These are phyloP conservation scores for Trichoderma endophyticum DNA, from an alignment of 2,329 filamentous ascomycete genomes.

Conservation along the genomic window DNA sequence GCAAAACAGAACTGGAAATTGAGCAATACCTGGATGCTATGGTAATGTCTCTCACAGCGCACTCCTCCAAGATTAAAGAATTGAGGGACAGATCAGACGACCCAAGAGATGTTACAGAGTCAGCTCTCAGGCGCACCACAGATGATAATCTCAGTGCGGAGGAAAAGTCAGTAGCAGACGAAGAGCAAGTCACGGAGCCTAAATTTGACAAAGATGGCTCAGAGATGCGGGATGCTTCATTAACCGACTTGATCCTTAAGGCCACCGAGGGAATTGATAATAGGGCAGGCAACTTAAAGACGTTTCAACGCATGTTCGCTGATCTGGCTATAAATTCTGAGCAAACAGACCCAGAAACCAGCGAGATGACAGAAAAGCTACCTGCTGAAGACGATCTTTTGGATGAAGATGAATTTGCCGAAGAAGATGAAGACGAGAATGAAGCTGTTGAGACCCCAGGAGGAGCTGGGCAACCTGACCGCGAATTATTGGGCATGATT, in stretches of 20 bases:
- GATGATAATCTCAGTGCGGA: not conserved
- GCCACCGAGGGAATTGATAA: constrained; percentile 48
- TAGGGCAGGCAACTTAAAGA: constrained; percentile 39
- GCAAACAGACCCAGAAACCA: not conserved
- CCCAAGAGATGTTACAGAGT: constrained; percentile 19
- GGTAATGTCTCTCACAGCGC: constrained; percentile 45
- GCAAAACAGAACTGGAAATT: constrained; percentile 44
- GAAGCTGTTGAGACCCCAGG: not conserved
- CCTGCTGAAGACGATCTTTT: not conserved
- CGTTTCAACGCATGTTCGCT: constrained; percentile 51
- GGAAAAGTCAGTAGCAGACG: not conserved
- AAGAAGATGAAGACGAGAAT: constrained; percentile 15
- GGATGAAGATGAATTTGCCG: not conserved
- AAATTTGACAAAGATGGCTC: not conserved
- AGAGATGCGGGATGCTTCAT: constrained; percentile 24
- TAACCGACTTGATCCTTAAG: constrained; percentile 51
- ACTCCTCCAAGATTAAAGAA: constrained; percentile 29
- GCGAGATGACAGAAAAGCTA: not conserved
- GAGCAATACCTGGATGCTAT: constrained; percentile 49
- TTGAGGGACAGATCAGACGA: constrained; percentile 19
- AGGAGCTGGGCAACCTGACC: not conserved
- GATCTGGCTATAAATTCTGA: constrained; percentile 43
- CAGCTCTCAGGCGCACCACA: not conserved
- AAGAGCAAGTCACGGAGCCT: not conserved
- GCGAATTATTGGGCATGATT: constrained; percentile 63